Base-by-base conservation (phyloP, 345 rosid genomes). In the Adansonia digitata region DNA sequence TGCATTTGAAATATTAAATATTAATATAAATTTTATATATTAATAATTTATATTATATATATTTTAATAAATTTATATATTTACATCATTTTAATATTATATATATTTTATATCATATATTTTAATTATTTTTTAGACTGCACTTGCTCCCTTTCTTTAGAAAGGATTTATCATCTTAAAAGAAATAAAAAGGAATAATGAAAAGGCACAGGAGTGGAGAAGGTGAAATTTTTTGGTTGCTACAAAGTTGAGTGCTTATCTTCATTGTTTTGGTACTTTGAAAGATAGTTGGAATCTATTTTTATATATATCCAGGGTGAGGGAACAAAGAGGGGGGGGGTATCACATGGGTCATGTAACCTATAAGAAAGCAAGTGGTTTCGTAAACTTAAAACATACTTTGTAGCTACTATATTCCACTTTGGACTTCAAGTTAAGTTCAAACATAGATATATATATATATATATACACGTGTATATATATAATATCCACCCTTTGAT, bases 231-330 rank as follows among this genome's bases (percentile, higher is more conserved):
- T 52, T 52, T n/a, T 52, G 24, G 55, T 52, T 63, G 71, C 51
- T 67, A 69, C 40, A 69, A 77, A 74, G 72, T 82, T 74, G 74
- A 79, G 71, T n/a, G n/a, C 82, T 79, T 77, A 74, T 79, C 81
- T 82, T 67, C 69, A 66, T 52, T 29, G 45, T 64, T 34, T 45
- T 6, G 42, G 15, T n/a, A n/a, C n/a, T n/a, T n/a, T n/a, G n/a
- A n/a, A n/a, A n/a, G n/a, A n/a, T n/a, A n/a, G n/a, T n/a, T n/a
- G n/a, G n/a, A n/a, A n/a, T n/a, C n/a, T n/a, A n/a, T n/a, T n/a
- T n/a, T n/a, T n/a, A n/a, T n/a, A n/a, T n/a, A n/a, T n/a, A n/a
- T n/a, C n/a, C n/a, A n/a, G n/a, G n/a, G n/a, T n/a, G n/a, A n/a
- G n/a, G n/a, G n/a, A n/a, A n/a, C n/a, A n/a, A n/a, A n/a, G n/a